Evolutionary conservation across 2,329 filamentous ascomycete species (phyloP).

Genomic region (Paecilomyces niveus): DNA sequence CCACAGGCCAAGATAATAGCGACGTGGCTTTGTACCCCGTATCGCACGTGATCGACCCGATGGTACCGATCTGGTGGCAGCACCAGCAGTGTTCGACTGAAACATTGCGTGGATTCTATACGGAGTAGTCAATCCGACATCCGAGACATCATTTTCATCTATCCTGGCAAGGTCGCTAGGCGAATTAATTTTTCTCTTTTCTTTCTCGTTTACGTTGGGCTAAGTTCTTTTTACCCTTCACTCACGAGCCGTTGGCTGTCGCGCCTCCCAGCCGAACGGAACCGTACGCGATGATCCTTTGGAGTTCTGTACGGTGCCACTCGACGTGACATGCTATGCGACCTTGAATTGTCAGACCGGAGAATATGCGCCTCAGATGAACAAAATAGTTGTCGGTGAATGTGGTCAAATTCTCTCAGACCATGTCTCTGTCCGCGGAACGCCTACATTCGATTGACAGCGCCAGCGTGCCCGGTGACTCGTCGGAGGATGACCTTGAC

Average conservation of each 20-base stretch:
- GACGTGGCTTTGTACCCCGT: background rate
- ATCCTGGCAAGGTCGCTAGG: background rate
- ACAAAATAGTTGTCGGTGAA: slow-evolving; percentile 5
- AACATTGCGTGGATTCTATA: background rate
- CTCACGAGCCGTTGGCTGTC: background rate
- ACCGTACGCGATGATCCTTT: background rate
- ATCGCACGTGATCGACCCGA: background rate
- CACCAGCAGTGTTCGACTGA: background rate
- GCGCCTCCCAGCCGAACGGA: background rate
- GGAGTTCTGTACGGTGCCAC: slow-evolving; percentile 5
- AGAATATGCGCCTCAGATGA: slow-evolving; percentile 10
- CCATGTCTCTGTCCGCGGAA: slow-evolving; percentile 31
- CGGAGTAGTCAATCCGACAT: background rate
- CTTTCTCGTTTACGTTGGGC: background rate
- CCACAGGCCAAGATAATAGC: background rate
- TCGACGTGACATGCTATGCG: slow-evolving; percentile 18
- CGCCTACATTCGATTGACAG: slow-evolving; percentile 27
- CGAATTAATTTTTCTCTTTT: background rate
- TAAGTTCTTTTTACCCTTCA: background rate
- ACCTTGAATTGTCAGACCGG: slow-evolving; percentile 10
- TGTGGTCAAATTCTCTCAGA: slow-evolving; percentile 2
- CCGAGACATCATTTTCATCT: background rate
- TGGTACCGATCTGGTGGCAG: background rate
- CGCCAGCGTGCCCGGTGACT: slow-evolving; percentile 24
- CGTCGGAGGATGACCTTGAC: slow-evolving; percentile 39